Base-by-base conservation (phyloP, 176 grass and related monocot species). In the Poa pratensis region DNA sequence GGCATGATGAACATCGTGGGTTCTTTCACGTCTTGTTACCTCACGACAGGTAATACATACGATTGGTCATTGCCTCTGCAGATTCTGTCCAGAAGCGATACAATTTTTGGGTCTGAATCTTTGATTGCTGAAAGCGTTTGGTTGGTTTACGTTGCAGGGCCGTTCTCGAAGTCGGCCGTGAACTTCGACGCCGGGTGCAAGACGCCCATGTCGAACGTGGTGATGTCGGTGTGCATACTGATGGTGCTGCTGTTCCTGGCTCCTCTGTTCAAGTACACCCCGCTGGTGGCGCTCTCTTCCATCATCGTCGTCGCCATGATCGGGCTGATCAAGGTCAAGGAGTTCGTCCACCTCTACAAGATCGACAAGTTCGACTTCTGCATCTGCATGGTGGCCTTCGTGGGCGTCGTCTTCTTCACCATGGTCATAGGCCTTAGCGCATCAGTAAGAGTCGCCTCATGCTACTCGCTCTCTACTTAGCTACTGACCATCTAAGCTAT, bases 131-230 rank as follows among this genome's bases (percentile, higher is more conserved):
- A 11, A 50, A 13, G 46, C 3, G n/a, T 50, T 50, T 27, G 51
- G 40, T 42, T 80, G 22, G 59, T 62, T 26, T 23, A 45, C 59
- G 79, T 62, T 84, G 85, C 92, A 91, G 93, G 96, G 20, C 96
- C 96, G 22, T 99, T 99, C 78, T 99, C 96, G 0, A 99, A 96
- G 74, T 99, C 96, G 34, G 96, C 96, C 5, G 96, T 99, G n/a
- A 99, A 99, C 83, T 99, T 90, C 68, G 82, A 99, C 83, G 91
- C 96, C 0, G 96, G 96, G 40, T 96, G 96, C 80, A 94, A 84
- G 86, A 94, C 96, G 43, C 85, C 86, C 24, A 90, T 99, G 88
- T 90, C 96, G 14, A 99, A 99, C 77, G 93, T 92, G 78, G 76
- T 96, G 69, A 99, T 99, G 96, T 80, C 93, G 4, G 86, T 96